These are phyloP conservation scores for Aureobasidium namibiae DNA, from an alignment of 2,329 filamentous ascomycete genomes.

Conservation along the genomic window DNA sequence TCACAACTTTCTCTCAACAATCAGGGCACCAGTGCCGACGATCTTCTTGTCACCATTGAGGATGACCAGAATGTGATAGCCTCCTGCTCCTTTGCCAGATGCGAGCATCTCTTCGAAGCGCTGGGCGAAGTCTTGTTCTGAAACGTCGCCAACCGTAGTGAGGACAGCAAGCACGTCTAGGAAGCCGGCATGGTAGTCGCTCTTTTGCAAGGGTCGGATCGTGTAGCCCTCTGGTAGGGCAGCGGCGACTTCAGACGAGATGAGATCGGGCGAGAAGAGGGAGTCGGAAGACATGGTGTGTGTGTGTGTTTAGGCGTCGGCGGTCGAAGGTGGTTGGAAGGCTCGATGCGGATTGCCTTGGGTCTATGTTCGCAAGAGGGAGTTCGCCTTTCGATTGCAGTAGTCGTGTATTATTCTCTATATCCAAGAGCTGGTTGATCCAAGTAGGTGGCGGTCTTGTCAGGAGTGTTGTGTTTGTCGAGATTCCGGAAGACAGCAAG, in stretches of 20 bases:
- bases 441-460: not conserved
- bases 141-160: constrained; percentile 85
- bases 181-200: constrained; percentile 75
- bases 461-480: not conserved
- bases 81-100: constrained; percentile 51
- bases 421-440: not conserved
- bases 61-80: constrained; percentile 82
- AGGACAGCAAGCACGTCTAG: constrained; percentile 85
- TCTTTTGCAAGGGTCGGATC: constrained; percentile 68
- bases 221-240: constrained; percentile 73
- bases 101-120: constrained; percentile 72
- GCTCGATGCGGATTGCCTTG: not conserved
- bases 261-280: constrained; percentile 69
- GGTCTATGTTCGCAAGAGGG: not conserved
- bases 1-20: constrained; percentile 83
- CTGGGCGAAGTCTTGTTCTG: constrained; percentile 62
- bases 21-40: constrained; percentile 82
- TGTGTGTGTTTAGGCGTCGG: not conserved
- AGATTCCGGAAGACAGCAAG: not conserved
- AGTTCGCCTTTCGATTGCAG: too few relatives aligned
- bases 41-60: constrained; percentile 63
- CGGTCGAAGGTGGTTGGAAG: not conserved
- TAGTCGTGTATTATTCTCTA: too few relatives aligned
- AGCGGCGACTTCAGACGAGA: constrained; percentile 65
- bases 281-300: constrained; percentile 21